phyloP scores from a whole-genome alignment of 148 eudicot genomes.

The Diospyros lotus region DNA sequence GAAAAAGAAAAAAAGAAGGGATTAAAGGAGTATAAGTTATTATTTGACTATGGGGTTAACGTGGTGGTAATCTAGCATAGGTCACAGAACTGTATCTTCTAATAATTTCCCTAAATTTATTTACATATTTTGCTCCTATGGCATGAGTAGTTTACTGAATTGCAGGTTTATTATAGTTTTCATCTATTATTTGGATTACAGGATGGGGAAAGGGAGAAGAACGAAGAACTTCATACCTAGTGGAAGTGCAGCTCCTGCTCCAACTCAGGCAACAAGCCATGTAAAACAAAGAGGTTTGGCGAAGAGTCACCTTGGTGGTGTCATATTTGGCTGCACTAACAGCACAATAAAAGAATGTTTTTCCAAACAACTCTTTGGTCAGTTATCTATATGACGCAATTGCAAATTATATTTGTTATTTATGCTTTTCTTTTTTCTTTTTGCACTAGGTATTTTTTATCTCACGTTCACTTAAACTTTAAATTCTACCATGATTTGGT shows the following conservation, averaged over 20 bases:
- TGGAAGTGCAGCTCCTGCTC: constrained; percentile 12
- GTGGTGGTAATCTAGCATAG: too few relatives aligned
- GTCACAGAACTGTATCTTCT: too few relatives aligned
- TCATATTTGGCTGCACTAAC: constrained; percentile 73
- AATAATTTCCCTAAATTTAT: too few relatives aligned
- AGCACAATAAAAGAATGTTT: constrained; percentile 65
- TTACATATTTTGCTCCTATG: too few relatives aligned
- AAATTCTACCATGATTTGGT: background rate
- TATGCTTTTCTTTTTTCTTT: background rate
- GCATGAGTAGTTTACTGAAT: too few relatives aligned
- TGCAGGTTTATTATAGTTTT: background rate
- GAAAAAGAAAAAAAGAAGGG: too few relatives aligned
- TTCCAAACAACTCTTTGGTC: constrained; percentile 72
- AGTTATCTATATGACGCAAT: constrained; percentile 21
- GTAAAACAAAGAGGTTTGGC: constrained; percentile 39
- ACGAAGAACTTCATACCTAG: constrained; percentile 10
- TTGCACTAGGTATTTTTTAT: background rate
- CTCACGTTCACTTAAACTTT: background rate
- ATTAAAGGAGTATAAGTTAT: too few relatives aligned
- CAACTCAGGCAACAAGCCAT: constrained; percentile 6
- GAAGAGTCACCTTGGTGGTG: constrained; percentile 61
- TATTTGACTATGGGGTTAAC: too few relatives aligned
- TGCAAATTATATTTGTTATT: background rate
- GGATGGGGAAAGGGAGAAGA: constrained; percentile 45
- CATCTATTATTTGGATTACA: constrained; percentile 17